Conservation (phyloP, 2,329 filamentous ascomycete genomes). For the Dissoconium aciculare region DNA sequence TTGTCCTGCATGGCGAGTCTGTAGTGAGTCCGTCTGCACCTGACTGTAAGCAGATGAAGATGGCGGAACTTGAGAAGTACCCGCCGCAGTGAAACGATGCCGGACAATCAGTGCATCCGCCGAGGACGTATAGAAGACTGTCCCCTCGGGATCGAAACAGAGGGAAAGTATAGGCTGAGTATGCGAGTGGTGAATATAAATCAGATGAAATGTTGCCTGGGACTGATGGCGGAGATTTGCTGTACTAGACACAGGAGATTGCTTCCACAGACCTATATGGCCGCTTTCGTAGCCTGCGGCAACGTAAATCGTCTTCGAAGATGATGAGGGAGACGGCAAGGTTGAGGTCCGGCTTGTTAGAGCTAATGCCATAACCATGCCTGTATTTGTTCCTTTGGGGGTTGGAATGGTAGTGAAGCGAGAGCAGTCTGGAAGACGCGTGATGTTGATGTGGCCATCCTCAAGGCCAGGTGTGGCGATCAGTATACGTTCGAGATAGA, state of each 20-base stretch:
- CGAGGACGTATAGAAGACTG: conserved; percentile 61
- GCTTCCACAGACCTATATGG: conserved; percentile 43
- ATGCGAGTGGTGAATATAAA: conserved; percentile 55
- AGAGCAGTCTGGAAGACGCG: conserved; percentile 58
- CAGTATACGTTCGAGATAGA: conserved; percentile 33
- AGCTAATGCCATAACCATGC: conserved; percentile 76
- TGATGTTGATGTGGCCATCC: conserved; percentile 57
- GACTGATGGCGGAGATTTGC: conserved; percentile 26
- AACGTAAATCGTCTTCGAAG: conserved; percentile 47
- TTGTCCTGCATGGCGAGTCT: conserved; percentile 83
- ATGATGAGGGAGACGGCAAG: conserved; percentile 12
- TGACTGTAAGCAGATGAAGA: no score
- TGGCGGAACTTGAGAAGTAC: conserved; percentile 20
- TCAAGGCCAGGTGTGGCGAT: conserved; percentile 56
- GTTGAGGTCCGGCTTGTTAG: conserved; percentile 28
- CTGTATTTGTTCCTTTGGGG: conserved; percentile 37
- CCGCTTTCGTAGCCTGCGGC: conserved; percentile 78
- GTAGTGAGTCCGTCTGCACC: conserved; percentile 25
- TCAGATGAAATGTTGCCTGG: conserved; percentile 33
- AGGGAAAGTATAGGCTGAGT: conserved; percentile 66
- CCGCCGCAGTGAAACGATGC: conserved; percentile 42
- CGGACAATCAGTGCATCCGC: conserved; percentile 69
- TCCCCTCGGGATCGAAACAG: conserved; percentile 25
- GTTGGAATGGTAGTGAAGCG: conserved; percentile 47
- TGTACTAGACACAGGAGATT: conserved; percentile 17